Percentiles rank a stretch among this genome's conserved stretches.
phyloP scores from a whole-genome alignment of 2,329 filamentous ascomycete genomes.

The Penicillium griseofulvum region DNA sequence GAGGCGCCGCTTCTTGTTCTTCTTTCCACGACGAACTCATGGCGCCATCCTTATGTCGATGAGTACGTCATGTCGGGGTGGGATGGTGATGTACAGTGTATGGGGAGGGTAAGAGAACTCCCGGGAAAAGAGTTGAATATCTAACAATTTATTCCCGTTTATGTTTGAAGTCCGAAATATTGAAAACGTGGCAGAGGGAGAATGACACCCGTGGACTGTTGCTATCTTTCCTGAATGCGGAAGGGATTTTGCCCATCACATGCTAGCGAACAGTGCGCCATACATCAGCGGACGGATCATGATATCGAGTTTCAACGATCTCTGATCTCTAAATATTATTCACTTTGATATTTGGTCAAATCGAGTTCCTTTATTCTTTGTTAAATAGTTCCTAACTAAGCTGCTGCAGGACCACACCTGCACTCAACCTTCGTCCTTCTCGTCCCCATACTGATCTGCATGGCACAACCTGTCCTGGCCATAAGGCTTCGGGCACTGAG shows the following conservation, averaged over 20 bases:
- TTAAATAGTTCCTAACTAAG: slow-evolving; percentile 3
- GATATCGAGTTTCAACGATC: background rate
- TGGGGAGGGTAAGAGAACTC: background rate
- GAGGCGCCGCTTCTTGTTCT: slow-evolving; percentile 26
- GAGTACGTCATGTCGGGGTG: slow-evolving; percentile 30
- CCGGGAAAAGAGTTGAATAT: background rate
- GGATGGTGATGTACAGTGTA: background rate
- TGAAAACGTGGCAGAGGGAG: slow-evolving; percentile 4
- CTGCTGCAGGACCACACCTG: slow-evolving; percentile 37
- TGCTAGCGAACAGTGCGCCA: slow-evolving; percentile 14
- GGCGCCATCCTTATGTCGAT: slow-evolving; percentile 32
- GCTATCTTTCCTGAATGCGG: slow-evolving; percentile 22
- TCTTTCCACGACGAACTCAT: slow-evolving; percentile 34
- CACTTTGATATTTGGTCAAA: background rate
- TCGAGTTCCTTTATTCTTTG: background rate
- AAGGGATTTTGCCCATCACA: slow-evolving; percentile 26
- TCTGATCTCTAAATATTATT: background rate
- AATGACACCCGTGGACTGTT: slow-evolving; percentile 11
- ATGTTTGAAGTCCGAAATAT: background rate
- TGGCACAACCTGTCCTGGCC: slow-evolving; percentile 41
- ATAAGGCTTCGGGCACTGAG: slow-evolving; percentile 19
- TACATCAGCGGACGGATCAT: background rate
- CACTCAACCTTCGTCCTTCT: slow-evolving; percentile 34
- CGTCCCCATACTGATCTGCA: slow-evolving; percentile 43
- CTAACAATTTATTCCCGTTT: background rate